Percentiles rank a stretch among this genome's conserved stretches.
Evolutionary conservation across 345 rosid species (phyloP).

Genomic region (Rhizophora apiculata): DNA sequence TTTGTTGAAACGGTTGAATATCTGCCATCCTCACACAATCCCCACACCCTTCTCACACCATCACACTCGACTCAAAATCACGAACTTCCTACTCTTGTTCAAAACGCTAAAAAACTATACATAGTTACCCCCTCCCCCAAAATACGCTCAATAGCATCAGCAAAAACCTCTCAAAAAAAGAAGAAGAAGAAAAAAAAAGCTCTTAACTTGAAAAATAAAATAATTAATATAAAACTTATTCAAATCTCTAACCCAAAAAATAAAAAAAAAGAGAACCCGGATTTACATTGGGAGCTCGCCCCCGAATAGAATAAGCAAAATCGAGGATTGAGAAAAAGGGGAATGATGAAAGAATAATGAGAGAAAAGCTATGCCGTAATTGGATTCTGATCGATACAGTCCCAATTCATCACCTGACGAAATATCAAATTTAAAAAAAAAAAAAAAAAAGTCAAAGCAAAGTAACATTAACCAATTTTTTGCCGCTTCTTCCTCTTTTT

Average conservation of each 20-base stretch:
- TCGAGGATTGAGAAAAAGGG: neutral
- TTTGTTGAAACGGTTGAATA: slow-evolving; percentile 59
- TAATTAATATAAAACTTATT: neutral
- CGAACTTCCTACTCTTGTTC: slow-evolving; percentile 17
- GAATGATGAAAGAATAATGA: neutral
- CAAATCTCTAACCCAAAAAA: neutral
- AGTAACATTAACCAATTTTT: no score
- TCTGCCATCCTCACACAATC: slow-evolving; percentile 60
- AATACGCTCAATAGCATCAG: no score
- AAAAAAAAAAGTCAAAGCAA: neutral
- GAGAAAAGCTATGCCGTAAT: slow-evolving; percentile 10
- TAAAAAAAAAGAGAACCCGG: neutral
- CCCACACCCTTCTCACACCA: slow-evolving; percentile 7
- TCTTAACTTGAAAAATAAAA: no score
- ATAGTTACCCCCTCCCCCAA: neutral
- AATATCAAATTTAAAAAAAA: slow-evolving; percentile 1
- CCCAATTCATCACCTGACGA: slow-evolving; percentile 13
- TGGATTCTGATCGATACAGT: slow-evolving; percentile 10
- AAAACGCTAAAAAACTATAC: neutral
- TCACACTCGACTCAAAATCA: slow-evolving; percentile 1
- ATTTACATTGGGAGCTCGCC: slow-evolving; percentile 1
- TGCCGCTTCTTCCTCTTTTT: no score
- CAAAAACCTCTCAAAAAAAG: neutral
- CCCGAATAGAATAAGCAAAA: neutral
- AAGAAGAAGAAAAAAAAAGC: no score